Evolutionary conservation across 2,329 filamentous ascomycete species (phyloP).

Genomic region (Nigrospora sphaerica): DNA sequence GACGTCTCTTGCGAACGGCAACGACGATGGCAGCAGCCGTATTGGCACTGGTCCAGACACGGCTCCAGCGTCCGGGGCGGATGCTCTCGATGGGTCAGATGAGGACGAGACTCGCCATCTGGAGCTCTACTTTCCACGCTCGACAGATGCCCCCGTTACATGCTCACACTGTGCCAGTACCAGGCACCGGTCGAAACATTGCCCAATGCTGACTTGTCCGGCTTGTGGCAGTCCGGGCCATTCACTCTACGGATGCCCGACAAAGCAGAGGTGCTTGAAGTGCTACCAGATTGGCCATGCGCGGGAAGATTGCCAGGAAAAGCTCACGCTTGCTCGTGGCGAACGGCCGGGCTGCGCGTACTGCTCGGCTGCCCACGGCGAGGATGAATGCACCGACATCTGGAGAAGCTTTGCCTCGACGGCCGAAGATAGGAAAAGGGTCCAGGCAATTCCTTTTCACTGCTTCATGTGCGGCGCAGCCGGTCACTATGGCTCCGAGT

Average conservation of each 20-base stretch:
- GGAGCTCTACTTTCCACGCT: conserved; percentile 44
- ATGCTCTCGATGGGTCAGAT: not conserved
- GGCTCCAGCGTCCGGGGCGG: too few relatives aligned
- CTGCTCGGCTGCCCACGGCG: conserved; percentile 53
- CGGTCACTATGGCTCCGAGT: conserved; percentile 53
- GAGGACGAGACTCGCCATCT: conserved; percentile 31
- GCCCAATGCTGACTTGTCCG: conserved; percentile 38
- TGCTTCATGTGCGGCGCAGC: conserved; percentile 50
- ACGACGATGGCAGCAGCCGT: too few relatives aligned
- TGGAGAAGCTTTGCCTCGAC: conserved; percentile 50
- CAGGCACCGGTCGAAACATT: conserved; percentile 37
- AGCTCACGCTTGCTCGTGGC: conserved; percentile 41
- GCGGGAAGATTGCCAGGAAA: conserved; percentile 44
- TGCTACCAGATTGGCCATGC: conserved; percentile 59
- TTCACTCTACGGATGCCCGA: conserved; percentile 42
- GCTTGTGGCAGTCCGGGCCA: conserved; percentile 41
- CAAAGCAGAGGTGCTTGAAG: conserved; percentile 43
- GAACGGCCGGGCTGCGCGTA: conserved; percentile 53
- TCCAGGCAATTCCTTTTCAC: conserved; percentile 39
- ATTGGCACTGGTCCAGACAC: too few relatives aligned
- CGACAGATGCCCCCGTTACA: conserved; percentile 30
- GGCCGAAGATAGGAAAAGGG: conserved; percentile 33
- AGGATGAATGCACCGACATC: conserved; percentile 50
- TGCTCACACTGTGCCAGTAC: conserved; percentile 45
- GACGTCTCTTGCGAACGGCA: too few relatives aligned